phyloP scores from a whole-genome alignment of 495 filamentous ascomycete genomes.

The Parmelia sp. region DNA sequence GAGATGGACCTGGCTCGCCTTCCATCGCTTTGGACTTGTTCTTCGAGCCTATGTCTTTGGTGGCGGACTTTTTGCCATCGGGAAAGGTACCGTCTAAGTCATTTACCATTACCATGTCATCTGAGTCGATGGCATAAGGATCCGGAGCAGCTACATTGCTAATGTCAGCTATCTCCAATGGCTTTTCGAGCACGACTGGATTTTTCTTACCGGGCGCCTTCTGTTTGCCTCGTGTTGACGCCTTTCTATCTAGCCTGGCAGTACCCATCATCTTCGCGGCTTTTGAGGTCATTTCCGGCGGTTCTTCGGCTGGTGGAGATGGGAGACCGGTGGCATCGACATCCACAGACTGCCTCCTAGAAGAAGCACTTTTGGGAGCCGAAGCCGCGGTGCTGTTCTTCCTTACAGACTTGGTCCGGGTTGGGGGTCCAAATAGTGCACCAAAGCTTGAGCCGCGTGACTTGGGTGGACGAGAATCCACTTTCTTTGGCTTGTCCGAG shows the following conservation, averaged over 20 bases:
- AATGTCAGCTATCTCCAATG: constrained; percentile 13
- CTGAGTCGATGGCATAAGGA: constrained; percentile 53
- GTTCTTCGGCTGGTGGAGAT: constrained; percentile 49
- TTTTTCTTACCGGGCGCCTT: constrained; percentile 36
- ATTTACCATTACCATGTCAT: constrained; percentile 54
- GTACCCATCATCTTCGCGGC: constrained; percentile 57
- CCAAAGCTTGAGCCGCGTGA: constrained; percentile 32
- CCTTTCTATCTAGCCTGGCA: constrained; percentile 34
- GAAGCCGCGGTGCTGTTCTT: constrained; percentile 34
- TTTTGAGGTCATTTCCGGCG: constrained; percentile 45
- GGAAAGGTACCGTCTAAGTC: constrained; percentile 40
- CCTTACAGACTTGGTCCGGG: constrained; percentile 45
- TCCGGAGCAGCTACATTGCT: constrained; percentile 42
- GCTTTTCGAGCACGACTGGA: neutral
- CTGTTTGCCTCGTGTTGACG: constrained; percentile 34
- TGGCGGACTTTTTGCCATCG: constrained; percentile 30
- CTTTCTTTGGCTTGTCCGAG: constrained; percentile 49
- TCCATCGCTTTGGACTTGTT: constrained; percentile 38
- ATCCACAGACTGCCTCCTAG: constrained; percentile 47
- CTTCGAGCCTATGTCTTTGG: constrained; percentile 34
- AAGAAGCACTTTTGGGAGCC: constrained; percentile 34
- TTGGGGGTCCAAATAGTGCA: constrained; percentile 44
- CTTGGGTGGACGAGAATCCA: constrained; percentile 25
- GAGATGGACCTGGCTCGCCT: constrained; percentile 17
- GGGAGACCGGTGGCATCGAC: constrained; percentile 43